Evolutionary conservation across 768 basidiomycete species (phyloP), one percentile per base, ranked within the genome.

Genomic region (Tylopilus sp.): DNA sequence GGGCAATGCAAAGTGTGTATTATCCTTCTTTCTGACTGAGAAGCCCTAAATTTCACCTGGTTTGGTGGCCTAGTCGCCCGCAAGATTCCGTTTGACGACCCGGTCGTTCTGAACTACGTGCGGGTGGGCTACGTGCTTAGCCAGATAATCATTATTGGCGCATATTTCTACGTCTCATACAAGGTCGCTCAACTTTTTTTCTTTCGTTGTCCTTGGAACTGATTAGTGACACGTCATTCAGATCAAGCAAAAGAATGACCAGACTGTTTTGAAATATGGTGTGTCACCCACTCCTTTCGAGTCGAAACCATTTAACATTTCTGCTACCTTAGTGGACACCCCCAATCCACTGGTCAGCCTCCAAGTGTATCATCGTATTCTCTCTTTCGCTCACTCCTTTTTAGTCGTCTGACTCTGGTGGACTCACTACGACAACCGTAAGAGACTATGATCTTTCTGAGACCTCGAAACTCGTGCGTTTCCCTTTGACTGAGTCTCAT

Each of bases 251-350:
- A 95, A 94, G 82, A 98, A 98, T 63, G 95, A 99, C 73, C 81
- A 87, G 69, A 92, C 92, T 2, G 91, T 95, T 23, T 76, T 99
- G 62, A 99, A 97, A 81, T 99, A 95, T 72, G 90, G 90, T 86
- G 39, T 48, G 81, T 79, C 18, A 6, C 41, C 45, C 23, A 39
- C 39, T 52, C n/a, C 20, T 42, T 31, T 36, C 6, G 17, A 33
- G 17, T 49, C 21, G 8, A n/a, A 33, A 17, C 11, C 33, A 9
- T 31, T 3, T 44, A 44, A 63, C 2, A 11, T 33, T 51, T 46
- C 57, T 28, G 28, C 15, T 40, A 50, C 38, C 6, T 50, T 44
- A 91, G 92, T 95, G 40, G 91, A 95, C 61, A 77, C 85, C 1
- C 69, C 82, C 40, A 79, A 72, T 57, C 79, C 91, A 3, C 85